Evolutionary conservation across 2,329 filamentous ascomycete genomes (phyloP).

Genomic region (Metarhizium robertsii): DNA sequence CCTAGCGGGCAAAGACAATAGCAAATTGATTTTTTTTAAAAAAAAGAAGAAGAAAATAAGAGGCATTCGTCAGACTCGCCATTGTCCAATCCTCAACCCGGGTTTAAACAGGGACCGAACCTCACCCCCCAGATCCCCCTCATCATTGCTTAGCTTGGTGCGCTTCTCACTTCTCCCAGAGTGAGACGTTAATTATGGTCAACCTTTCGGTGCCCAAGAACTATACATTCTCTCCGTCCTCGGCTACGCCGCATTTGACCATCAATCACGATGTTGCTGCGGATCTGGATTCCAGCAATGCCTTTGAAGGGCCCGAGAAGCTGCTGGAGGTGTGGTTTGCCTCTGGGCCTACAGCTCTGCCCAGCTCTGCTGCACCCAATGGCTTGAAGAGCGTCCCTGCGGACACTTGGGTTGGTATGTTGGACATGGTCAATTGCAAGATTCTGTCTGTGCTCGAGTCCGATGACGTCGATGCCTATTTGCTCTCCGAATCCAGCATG

Average conservation of each 20-base stretch:
- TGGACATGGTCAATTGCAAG: constrained; percentile 97
- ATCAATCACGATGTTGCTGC: constrained; percentile 94
- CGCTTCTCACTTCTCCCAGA: neutral
- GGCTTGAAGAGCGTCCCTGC: constrained; percentile 80
- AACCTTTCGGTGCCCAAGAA: constrained; percentile 69
- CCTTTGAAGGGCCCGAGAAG: constrained; percentile 98
- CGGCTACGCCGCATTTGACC: constrained; percentile 79
- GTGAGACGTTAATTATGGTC: constrained; percentile 50
- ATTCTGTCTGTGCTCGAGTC: constrained; percentile 90
- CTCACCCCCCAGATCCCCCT: neutral
- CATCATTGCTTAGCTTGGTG: neutral
- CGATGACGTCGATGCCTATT: constrained; percentile 89
- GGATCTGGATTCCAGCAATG: constrained; percentile 89
- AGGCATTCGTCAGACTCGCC: neutral
- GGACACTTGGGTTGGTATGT: constrained; percentile 90
- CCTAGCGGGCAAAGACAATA: constrained; percentile 21
- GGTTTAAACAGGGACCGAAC: neutral
- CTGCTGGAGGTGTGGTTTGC: constrained; percentile 98
- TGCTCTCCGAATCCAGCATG: constrained; percentile 98
- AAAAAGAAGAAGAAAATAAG: neutral
- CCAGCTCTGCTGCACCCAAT: constrained; percentile 57
- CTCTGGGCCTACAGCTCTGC: constrained; percentile 64
- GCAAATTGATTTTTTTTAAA: neutral
- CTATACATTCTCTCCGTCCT: constrained; percentile 74
- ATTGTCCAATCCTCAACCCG: neutral